phyloP scores from a whole-genome alignment of 2,329 filamentous ascomycete species.

The Talaromyces piceae region DNA sequence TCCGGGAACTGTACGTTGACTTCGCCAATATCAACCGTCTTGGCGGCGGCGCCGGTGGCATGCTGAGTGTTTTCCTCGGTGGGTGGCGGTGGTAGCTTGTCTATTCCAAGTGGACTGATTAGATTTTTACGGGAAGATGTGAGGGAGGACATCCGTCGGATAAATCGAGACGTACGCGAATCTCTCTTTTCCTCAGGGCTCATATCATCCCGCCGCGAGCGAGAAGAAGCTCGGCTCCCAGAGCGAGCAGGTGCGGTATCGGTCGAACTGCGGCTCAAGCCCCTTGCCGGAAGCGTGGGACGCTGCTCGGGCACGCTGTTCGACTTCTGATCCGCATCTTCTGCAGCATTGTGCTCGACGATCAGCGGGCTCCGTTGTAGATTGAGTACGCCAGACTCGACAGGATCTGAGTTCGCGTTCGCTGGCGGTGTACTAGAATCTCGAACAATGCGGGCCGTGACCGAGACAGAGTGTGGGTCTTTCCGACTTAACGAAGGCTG shows the following conservation, averaged over 20 bases:
- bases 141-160: constrained; percentile 60
- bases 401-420: constrained; percentile 19
- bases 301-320: constrained; percentile 2
- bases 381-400: constrained; percentile 32
- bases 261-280: constrained; percentile 35
- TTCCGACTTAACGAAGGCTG: constrained; percentile 22
- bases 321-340: constrained; percentile 18
- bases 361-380: constrained; percentile 51
- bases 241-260: constrained; percentile 25
- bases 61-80: constrained; percentile 23
- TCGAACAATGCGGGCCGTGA: constrained; percentile 75
- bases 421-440: constrained; percentile 43
- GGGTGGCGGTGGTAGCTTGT: constrained; percentile 4
- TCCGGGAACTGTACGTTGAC: constrained; percentile 97
- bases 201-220: constrained; percentile 29
- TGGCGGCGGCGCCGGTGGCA: constrained; percentile 29
- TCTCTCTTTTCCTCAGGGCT: constrained; percentile 45
- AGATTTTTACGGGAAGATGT: constrained; percentile 43
- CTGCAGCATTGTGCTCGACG: constrained; percentile 57
- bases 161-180: constrained; percentile 53
- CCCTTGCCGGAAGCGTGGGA: constrained; percentile 29
- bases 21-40: constrained; percentile 69
- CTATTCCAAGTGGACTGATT: constrained; percentile 24
- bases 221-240: constrained; percentile 35
- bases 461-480: constrained; percentile 56